Percentiles rank a stretch among this genome's conserved stretches.
These are phyloP conservation scores for Vararia minispora DNA, from an alignment of 768 basidiomycete genomes.

Conservation along the genomic window DNA sequence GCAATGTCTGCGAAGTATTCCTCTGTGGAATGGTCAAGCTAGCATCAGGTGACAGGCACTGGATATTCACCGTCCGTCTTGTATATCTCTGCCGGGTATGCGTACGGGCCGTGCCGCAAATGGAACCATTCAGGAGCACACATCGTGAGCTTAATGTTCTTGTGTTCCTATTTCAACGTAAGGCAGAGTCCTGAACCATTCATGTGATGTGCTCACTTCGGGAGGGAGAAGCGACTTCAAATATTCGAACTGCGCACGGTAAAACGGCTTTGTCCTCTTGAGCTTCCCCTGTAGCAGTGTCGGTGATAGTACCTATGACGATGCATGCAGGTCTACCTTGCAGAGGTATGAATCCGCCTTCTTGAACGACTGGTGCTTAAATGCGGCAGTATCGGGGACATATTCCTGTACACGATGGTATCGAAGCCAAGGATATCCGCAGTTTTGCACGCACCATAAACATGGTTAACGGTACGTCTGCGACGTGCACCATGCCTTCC, in stretches of 20 bases:
- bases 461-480: slow-evolving; percentile 33
- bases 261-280: slow-evolving; percentile 48
- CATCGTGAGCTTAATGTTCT: slow-evolving; percentile 59
- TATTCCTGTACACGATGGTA: too few relatives aligned
- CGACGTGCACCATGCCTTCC: slow-evolving; percentile 47
- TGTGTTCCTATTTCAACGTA: slow-evolving; percentile 41
- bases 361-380: slow-evolving; percentile 23
- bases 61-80: slow-evolving; percentile 38
- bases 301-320: too few relatives aligned
- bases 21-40: slow-evolving; percentile 15
- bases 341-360: slow-evolving; percentile 21
- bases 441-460: too few relatives aligned
- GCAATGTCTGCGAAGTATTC: slow-evolving; percentile 41
- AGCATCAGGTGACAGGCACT: neutral
- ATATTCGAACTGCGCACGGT: slow-evolving; percentile 50
- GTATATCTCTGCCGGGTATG: slow-evolving; percentile 50
- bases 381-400: slow-evolving; percentile 24
- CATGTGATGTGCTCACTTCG: slow-evolving; percentile 29
- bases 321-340: too few relatives aligned
- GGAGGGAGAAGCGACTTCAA: slow-evolving; percentile 45
- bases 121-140: slow-evolving; percentile 67
- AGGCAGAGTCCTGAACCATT: too few relatives aligned
- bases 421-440: neutral
- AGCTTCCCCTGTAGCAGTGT: too few relatives aligned
- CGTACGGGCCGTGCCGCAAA: slow-evolving; percentile 52